phyloP scores from a whole-genome alignment of 345 rosid genomes.

The Combretum micranthum region DNA sequence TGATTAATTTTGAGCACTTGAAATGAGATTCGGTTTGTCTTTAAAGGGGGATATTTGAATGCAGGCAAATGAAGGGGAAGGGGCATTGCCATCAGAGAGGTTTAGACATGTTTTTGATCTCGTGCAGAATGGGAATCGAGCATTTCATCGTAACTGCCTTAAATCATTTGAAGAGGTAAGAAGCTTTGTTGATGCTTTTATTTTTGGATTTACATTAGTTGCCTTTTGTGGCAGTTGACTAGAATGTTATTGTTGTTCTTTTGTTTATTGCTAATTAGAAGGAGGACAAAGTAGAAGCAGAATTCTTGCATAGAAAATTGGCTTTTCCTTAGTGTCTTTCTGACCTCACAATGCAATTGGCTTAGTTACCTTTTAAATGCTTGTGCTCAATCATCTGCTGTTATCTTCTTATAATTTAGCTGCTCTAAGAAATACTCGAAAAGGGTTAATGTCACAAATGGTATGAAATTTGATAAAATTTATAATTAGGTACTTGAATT shows the following conservation, averaged over 20 bases:
- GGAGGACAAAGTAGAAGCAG: too few relatives aligned
- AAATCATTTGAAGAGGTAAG: slow-evolving; percentile 58
- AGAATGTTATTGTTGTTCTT: not conserved
- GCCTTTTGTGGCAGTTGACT: not conserved
- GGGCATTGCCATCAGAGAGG: slow-evolving; percentile 52
- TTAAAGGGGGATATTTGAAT: slow-evolving; percentile 9
- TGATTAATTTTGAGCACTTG: not conserved
- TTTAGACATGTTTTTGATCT: slow-evolving; percentile 56
- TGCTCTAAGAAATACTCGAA: too few relatives aligned
- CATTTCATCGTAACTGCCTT: slow-evolving; percentile 45
- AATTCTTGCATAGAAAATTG: too few relatives aligned
- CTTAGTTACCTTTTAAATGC: too few relatives aligned
- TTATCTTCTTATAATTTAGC: too few relatives aligned
- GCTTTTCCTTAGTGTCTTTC: too few relatives aligned
- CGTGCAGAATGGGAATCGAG: slow-evolving; percentile 56
- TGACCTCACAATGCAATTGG: too few relatives aligned
- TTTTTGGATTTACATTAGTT: not conserved
- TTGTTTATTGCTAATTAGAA: not conserved
- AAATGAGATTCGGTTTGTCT: slow-evolving; percentile 6
- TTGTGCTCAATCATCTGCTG: too few relatives aligned
- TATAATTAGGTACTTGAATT: too few relatives aligned
- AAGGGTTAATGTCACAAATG: too few relatives aligned
- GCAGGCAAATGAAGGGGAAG: slow-evolving; percentile 68
- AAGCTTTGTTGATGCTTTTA: not conserved
- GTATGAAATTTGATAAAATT: too few relatives aligned